Conservation (phyloP, 2,329 filamentous ascomycete genomes). For the Lachnum nothofagi region DNA sequence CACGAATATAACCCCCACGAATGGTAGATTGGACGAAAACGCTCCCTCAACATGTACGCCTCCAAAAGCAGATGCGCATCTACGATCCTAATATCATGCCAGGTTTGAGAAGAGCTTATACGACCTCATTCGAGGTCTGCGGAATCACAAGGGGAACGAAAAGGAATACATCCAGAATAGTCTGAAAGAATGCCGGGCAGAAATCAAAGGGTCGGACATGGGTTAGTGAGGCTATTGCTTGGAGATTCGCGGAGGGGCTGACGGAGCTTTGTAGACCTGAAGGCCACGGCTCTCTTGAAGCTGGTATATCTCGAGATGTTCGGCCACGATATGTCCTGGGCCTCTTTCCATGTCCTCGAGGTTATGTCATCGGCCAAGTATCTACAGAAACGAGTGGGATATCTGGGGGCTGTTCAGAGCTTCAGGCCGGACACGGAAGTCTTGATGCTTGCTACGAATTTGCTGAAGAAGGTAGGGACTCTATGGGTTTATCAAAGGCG, state of each 20-base stretch:
- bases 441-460: constrained; percentile 92
- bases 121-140: constrained; percentile 93
- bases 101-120: constrained; percentile 99
- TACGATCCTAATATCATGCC: background rate
- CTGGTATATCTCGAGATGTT: constrained; percentile 98
- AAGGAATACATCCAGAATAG: constrained; percentile 91
- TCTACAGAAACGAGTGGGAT: constrained; percentile 90
- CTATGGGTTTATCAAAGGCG: background rate
- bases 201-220: constrained; percentile 92
- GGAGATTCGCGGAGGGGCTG: constrained; percentile 6
- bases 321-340: constrained; percentile 99
- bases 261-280: constrained; percentile 60
- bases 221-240: constrained; percentile 45
- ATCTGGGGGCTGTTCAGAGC: constrained; percentile 91
- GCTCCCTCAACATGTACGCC: constrained; percentile 8
- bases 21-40: background rate
- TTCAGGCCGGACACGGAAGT: constrained; percentile 95
- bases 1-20: background rate
- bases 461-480: constrained; percentile 75
- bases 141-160: constrained; percentile 92
- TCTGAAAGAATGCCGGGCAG: constrained; percentile 88
- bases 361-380: constrained; percentile 98
- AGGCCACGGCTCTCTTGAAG: constrained; percentile 92
- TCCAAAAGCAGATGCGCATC: background rate
- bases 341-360: constrained; percentile 94